A percentile compares a stretch with the other conserved stretches of the same genome.
Conservation (phyloP, 2,329 filamentous ascomycete genomes). For the Xylaria sp. region DNA sequence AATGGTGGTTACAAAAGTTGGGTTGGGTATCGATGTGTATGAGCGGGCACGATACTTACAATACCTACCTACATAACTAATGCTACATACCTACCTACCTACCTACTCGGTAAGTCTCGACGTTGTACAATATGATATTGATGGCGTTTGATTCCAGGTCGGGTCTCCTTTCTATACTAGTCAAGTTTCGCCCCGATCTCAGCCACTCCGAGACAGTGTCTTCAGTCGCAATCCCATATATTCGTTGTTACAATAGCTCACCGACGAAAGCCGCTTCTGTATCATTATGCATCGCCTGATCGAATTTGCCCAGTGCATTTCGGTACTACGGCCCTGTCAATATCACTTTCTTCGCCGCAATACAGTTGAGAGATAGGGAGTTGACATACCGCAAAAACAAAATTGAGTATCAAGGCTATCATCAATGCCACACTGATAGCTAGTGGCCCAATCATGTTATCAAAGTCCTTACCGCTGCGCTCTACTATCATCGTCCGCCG, state of each 20-base stretch:
- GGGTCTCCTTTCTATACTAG: too few relatives aligned
- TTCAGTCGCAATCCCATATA: conserved; percentile 14
- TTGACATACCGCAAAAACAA: conserved; percentile 76
- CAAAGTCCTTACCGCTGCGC: conserved; percentile 90
- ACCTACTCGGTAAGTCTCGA: too few relatives aligned
- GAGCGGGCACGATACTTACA: too few relatives aligned
- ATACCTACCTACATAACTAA: neutral
- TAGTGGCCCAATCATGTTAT: conserved; percentile 84
- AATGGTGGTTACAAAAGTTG: neutral
- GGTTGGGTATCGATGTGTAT: too few relatives aligned
- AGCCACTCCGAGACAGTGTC: neutral
- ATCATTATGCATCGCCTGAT: conserved; percentile 27
- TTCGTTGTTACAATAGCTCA: conserved; percentile 32
- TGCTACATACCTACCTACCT: neutral
- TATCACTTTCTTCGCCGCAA: conserved; percentile 36
- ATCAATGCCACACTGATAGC: conserved; percentile 82
- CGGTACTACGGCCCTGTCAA: conserved; percentile 42
- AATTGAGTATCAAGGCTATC: conserved; percentile 82
- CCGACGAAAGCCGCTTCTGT: conserved; percentile 33
- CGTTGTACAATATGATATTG: too few relatives aligned
- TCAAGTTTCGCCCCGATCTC: neutral
- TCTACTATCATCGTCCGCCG: conserved; percentile 80
- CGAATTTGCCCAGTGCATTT: conserved; percentile 37
- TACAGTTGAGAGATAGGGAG: neutral
- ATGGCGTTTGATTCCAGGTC: too few relatives aligned